Conservation (phyloP, 2,329 filamentous ascomycete genomes). For the Colletotrichum gigasporum region DNA sequence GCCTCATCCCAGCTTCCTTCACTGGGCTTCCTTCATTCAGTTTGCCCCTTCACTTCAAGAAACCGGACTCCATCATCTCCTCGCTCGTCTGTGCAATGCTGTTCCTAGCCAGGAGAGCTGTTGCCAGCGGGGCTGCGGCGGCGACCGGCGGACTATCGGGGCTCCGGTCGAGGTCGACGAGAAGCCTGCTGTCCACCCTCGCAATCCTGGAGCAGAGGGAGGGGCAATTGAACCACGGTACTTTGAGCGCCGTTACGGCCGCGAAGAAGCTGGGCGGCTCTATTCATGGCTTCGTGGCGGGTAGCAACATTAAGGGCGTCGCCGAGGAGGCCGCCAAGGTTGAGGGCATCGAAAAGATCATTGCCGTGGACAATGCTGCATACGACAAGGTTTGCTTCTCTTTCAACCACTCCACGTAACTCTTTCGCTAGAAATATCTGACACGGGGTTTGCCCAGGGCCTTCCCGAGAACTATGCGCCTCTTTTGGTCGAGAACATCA, state of each 20-base stretch:
- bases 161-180: conserved; percentile 31
- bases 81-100: conserved; percentile 39
- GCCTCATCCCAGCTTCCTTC: not conserved
- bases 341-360: conserved; percentile 89
- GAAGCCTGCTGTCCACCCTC: conserved; percentile 80
- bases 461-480: conserved; percentile 95
- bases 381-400: conserved; percentile 81
- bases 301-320: conserved; percentile 76
- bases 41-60: not conserved
- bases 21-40: not conserved
- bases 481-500: conserved; percentile 93
- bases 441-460: conserved; percentile 61
- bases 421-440: not conserved
- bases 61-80: not conserved
- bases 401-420: not conserved
- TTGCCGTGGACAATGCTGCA: conserved; percentile 85
- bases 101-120: conserved; percentile 34
- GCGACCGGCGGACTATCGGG: conserved; percentile 38
- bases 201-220: conserved; percentile 93
- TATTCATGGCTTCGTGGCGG: conserved; percentile 88
- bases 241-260: conserved; percentile 85
- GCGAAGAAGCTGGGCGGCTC: conserved; percentile 86
- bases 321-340: conserved; percentile 90
- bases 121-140: conserved; percentile 32
- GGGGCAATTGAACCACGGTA: conserved; percentile 84